Percentiles rank a stretch among this genome's conserved stretches.
Conservation (phyloP, 202 grass and related monocot genomes). For the Dendrocalamus latiflorus region DNA sequence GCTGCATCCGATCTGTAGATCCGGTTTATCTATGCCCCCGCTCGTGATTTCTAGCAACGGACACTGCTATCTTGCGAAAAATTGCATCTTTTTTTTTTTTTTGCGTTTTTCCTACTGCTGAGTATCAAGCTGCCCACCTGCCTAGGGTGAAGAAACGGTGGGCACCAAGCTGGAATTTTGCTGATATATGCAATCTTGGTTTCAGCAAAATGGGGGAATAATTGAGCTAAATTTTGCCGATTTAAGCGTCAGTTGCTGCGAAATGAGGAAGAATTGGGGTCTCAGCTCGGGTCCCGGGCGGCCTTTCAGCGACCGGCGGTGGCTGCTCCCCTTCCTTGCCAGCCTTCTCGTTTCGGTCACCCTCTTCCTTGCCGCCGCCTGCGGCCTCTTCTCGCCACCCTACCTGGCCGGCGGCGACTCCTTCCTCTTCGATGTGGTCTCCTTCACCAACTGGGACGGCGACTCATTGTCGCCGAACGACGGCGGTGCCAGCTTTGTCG, state of each 20-base stretch:
- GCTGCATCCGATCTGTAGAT: not conserved
- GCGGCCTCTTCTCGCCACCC: constrained; percentile 69
- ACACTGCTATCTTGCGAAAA: not conserved
- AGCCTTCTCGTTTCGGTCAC: constrained; percentile 65
- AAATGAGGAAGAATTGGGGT: constrained; percentile 72
- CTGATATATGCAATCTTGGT: not conserved
- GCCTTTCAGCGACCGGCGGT: constrained; percentile 63
- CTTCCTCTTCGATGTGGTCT: constrained; percentile 52
- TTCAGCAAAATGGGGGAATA: not conserved
- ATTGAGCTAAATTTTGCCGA: not conserved
- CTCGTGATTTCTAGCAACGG: not conserved
- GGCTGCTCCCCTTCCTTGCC: constrained; percentile 76
- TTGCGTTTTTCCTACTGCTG: too few relatives aligned
- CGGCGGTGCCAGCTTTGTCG: not conserved
- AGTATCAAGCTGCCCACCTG: not conserved
- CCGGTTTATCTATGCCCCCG: not conserved
- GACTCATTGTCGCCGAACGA: not conserved
- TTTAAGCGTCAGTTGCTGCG: not conserved
- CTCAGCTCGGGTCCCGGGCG: constrained; percentile 36
- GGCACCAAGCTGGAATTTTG: not conserved
- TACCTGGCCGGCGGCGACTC: constrained; percentile 23
- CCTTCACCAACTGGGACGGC: constrained; percentile 46
- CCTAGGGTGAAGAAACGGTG: not conserved
- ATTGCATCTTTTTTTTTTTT: too few relatives aligned
- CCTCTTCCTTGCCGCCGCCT: constrained; percentile 57